Base-by-base conservation (phyloP, 1,284 basidiomycete genomes). In the Ganoderma leucocontextum region DNA sequence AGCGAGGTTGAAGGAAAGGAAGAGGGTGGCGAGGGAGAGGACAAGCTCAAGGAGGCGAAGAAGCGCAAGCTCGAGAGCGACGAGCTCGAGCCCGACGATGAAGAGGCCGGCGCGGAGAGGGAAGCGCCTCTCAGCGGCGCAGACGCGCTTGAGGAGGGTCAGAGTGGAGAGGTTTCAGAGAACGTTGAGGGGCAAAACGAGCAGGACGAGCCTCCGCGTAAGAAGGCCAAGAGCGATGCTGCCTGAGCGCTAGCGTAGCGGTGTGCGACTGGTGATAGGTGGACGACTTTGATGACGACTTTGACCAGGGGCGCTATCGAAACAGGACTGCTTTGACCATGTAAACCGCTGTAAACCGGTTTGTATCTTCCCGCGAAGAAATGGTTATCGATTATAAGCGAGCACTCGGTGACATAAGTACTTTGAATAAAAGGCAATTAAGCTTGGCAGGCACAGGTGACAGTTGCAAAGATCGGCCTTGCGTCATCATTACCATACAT, bases 181-280 rank as follows among this genome's bases (percentile, higher is more conserved):
- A 33, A 29, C 25, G 60, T 17, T 8, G 38, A n/a, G 22, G 60
- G 38, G 42, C 49, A 55, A 2, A 57, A 65, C 0, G 69, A 63
- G 4, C 62, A 22, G 10, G 72, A 63, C 19, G 66, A 65, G 44
- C 73, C 66, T n/a, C 71, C 72, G 8, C 67, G 74, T 49, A 78
- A 78, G 70, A 78, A 75, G 66, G 72, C 74, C 5, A 78, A 75
- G 66, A 74, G 73, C 4, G 60, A 53, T 39, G 63, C 39, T 25
- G 65, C 38, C n/a, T n/a, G 7, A 19, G n/a, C n/a, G n/a, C n/a
- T 38, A 22, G 13, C 39, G 13, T 41, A 42, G 17, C 13, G 29
- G 13, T 7, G 9, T 19, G 57, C n/a, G 57, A 49, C 52, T 39
- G 39, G 39, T 13, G 39, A 29, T 29, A 13, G 41, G 44, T 35